Base-by-base conservation (phyloP, 176 grass and related monocot species). In the Triticum turgidum region DNA sequence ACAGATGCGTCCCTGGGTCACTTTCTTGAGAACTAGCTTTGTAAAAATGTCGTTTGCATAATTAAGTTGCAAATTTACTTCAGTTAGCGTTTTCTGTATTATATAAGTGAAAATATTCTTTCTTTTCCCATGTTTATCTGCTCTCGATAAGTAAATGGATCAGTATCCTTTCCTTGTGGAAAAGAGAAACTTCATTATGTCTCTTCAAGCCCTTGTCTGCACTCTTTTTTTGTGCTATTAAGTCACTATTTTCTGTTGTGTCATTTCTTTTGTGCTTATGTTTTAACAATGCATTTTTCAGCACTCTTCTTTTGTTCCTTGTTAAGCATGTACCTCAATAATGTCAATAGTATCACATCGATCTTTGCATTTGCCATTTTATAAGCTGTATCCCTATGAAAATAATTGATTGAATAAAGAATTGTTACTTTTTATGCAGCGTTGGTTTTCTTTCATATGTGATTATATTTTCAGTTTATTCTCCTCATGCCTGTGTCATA, bases 271-370 rank as follows among this genome's bases (percentile, higher is more conserved):
- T 70, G 5, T 47, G 34, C 41, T 66, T 74, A 15, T 11, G 14
- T 56, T 54, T 11, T 75, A 54, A 33, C 6, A 47, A 56, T 75
- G 68, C 29, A 87, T 74, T 81, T 74, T 74, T 25, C 72, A 45
- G 15, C 25, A 9, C 25, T 22, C 30, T 84, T 61, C 8, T 42
- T 74, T 80, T 34, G 0, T 13, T 84, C 42, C 20, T 65, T 25
- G 21, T 30, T 82, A 69, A 61, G 11, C 24, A 45, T 69, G 22
- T 67, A 42, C 7, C 75, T 61, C 25, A 63, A 47, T 63, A 15
- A 78, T 74, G 12, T 35, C 27, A 11, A 29, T 33, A 67, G n/a
- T 58, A n/a, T 61, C 22, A 3, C 56, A 7, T 68, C 6, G 52
- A 6, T 29, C 3, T 49, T 71, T 76, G 14, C 4, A 9, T 5